Conservation (phyloP, 78 protist genomes). For the Mantamonas sphyraenae region DNA sequence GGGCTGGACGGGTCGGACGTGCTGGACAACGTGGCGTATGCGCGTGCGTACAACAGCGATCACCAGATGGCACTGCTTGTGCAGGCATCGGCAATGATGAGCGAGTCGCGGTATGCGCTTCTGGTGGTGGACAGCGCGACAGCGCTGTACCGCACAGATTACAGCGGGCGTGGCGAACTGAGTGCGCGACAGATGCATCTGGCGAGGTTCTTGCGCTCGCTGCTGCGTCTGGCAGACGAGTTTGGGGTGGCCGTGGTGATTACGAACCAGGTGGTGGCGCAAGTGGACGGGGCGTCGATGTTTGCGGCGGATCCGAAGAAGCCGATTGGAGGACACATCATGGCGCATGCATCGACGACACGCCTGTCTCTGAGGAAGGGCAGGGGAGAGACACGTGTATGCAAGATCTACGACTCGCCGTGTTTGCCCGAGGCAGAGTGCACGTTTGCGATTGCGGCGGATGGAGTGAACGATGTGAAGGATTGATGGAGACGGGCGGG, state of each 20-base stretch:
- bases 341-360: constrained; percentile 99
- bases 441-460: constrained; percentile 45
- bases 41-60: constrained; percentile 96
- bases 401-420: constrained; percentile 97
- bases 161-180: constrained; percentile 96
- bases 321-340: constrained; percentile 99
- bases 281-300: constrained; percentile 62
- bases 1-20: constrained; percentile 69
- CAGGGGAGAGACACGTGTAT: constrained; percentile 90
- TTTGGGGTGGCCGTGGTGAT: constrained; percentile 96
- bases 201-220: constrained; percentile 83
- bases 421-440: constrained; percentile 84
- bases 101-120: constrained; percentile 85
- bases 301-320: constrained; percentile 76
- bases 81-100: constrained; percentile 96
- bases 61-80: constrained; percentile 84
- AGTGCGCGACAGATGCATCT: constrained; percentile 93
- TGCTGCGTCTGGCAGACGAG: constrained; percentile 93
- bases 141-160: constrained; percentile 93
- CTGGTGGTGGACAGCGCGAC: constrained; percentile 96
- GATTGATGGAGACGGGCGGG: too few species aligned
- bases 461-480: constrained; percentile 44
- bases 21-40: constrained; percentile 96
- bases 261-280: constrained; percentile 98
- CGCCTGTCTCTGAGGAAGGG: constrained; percentile 90